Base-by-base conservation (phyloP, 768 basidiomycete species). In the Podaxis sp. region DNA sequence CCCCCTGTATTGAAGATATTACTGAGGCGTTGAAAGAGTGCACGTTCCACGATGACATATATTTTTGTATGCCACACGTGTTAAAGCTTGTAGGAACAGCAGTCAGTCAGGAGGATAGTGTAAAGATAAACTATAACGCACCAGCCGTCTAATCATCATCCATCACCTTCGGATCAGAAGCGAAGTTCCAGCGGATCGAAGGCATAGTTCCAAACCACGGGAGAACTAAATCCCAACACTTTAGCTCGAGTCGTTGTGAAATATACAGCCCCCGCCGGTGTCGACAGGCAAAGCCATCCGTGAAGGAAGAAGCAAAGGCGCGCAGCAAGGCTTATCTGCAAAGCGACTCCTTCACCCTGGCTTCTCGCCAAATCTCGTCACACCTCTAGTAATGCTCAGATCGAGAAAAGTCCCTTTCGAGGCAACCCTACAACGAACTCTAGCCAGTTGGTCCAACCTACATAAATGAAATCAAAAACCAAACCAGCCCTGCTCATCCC, bases 401-500 rank as follows among this genome's bases (percentile, higher is more conserved):
- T 33, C 44, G 42, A 54, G 53, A 30, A 46, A 55, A 62, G 38
- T 49, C 28, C 53, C 53, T 46, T 55, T 44, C 19, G 19, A 51
- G 13, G 8, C 40, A 46, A 30, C 61, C 53, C 53, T 62, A 53
- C 30, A 38, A 22, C 36, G n/a, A 46, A 55, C 12, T 36, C 28
- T 12, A 48, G 33, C 22, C 44, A 22, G 44, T 19, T 46, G n/a
- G 22, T 5, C 49, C 33, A 62, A 33, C 48, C 53, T 28, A 28
- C 28, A 28, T 28, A 54, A 40, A 51, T 59, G 36, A 52, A 61
- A 61, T 55, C 40, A 28, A 19, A 19, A 55, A 62, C 30, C 53
- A 55, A 62, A 55, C 61, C 61, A 24, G 12, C 44, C 44, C 33
- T 15, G 39, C n/a, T 12, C 52, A 46, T 62, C 53, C 52, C 61